phyloP scores from a whole-genome alignment of 805 yeast species.

The Jamesozyma piceae region DNA sequence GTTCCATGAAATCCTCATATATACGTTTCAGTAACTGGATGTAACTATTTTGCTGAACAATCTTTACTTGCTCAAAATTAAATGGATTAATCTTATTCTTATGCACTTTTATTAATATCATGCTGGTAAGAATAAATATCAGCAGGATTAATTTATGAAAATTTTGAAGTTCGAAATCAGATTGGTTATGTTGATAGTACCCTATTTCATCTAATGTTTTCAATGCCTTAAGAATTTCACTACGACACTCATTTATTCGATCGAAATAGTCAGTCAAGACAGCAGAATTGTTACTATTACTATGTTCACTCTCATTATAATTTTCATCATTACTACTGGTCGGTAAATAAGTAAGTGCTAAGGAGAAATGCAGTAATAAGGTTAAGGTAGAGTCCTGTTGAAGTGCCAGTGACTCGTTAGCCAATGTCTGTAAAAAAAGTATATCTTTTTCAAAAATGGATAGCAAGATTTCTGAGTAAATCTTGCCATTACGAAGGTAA shows the following conservation, averaged over 20 bases:
- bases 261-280: slow-evolving; percentile 5
- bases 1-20: slow-evolving; percentile 10
- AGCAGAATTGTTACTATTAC: neutral
- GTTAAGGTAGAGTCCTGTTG: slow-evolving; percentile 18
- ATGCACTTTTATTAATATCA: slow-evolving; percentile 10
- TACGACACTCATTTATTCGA: slow-evolving; percentile 7
- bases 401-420: slow-evolving; percentile 12
- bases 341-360: slow-evolving; percentile 7
- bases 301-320: slow-evolving; percentile 1
- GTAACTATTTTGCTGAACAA: slow-evolving; percentile 8
- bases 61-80: slow-evolving; percentile 23
- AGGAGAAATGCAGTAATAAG: slow-evolving; percentile 16
- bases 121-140: slow-evolving; percentile 19
- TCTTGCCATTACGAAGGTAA: slow-evolving; percentile 5
- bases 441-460: slow-evolving; percentile 3
- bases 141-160: slow-evolving; percentile 18
- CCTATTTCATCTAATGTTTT: slow-evolving; percentile 16
- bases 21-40: slow-evolving; percentile 9
- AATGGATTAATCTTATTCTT: slow-evolving; percentile 21
- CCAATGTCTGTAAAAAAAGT: slow-evolving; percentile 3
- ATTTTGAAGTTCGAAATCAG: slow-evolving; percentile 3
- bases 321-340: neutral
- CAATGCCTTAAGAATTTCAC: slow-evolving; percentile 15
- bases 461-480: neutral
- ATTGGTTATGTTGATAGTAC: neutral